These are phyloP conservation scores for Cryptosporidium andersoni DNA, from an alignment of 169 alveolate genomes.

Conservation along the genomic window DNA sequence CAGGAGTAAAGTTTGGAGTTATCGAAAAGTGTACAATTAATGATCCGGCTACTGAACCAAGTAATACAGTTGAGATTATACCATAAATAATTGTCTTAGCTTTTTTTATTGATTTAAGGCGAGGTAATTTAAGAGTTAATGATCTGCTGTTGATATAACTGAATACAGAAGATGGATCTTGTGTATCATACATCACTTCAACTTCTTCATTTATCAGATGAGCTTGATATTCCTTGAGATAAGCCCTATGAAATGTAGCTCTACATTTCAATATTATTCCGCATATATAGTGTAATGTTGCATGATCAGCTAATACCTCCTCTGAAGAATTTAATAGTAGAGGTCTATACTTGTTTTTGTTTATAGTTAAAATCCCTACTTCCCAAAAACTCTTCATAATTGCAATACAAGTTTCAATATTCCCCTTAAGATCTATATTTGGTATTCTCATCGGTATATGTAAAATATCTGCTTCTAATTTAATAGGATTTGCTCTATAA, in stretches of 20 bases:
- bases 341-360: constrained; percentile 46
- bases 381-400: constrained; percentile 32
- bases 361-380: constrained; percentile 21
- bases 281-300: constrained; percentile 45
- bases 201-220: constrained; percentile 13
- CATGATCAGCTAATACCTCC: constrained; percentile 46
- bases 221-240: constrained; percentile 21
- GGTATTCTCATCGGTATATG: constrained; percentile 69
- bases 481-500: constrained; percentile 58
- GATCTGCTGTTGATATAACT: constrained; percentile 33
- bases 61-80: constrained; percentile 32
- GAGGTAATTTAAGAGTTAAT: constrained; percentile 23
- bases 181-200: constrained; percentile 41
- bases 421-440: constrained; percentile 20
- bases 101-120: constrained; percentile 33
- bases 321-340: constrained; percentile 4
- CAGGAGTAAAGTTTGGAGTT: neutral
- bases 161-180: constrained; percentile 34
- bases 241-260: constrained; percentile 56
- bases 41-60: constrained; percentile 48
- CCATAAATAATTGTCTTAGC: constrained; percentile 29
- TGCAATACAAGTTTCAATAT: constrained; percentile 34
- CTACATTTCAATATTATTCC: constrained; percentile 46
- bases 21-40: constrained; percentile 13
- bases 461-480: constrained; percentile 29